phyloP scores from a whole-genome alignment of 306 rosid species.

The Alnus rubra region DNA sequence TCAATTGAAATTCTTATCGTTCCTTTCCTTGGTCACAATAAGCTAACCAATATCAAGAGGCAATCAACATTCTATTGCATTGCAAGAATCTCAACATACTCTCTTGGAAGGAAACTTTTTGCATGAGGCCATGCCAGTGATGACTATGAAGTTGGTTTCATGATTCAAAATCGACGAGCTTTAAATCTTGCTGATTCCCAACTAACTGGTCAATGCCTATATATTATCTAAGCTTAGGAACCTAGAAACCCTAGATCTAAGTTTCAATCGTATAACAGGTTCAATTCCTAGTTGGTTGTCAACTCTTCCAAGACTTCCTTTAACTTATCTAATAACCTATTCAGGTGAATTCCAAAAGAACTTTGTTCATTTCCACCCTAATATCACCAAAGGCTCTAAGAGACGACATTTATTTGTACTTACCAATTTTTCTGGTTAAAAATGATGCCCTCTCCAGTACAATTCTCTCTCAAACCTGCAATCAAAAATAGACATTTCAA shows the following conservation, averaged over 20 bases:
- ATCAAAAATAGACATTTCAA: too few relatives aligned
- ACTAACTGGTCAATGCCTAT: background rate
- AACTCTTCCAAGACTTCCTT: background rate
- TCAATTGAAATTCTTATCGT: background rate
- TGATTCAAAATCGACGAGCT: background rate
- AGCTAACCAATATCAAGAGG: constrained; percentile 1
- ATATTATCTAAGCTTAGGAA: background rate
- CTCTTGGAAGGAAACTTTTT: background rate
- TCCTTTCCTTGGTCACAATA: background rate
- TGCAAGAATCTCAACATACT: background rate
- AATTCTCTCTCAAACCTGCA: too few relatives aligned
- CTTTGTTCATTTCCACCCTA: background rate
- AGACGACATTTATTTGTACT: background rate
- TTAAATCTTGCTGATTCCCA: background rate
- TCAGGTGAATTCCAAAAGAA: constrained; percentile 10
- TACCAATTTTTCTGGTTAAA: background rate
- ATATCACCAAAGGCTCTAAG: background rate
- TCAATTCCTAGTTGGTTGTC: constrained; percentile 4
- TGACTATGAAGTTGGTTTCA: background rate
- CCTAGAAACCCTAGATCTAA: background rate
- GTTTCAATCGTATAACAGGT: background rate
- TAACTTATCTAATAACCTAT: background rate
- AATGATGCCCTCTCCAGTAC: too few relatives aligned
- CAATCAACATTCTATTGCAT: background rate
- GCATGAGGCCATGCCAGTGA: background rate